Evolutionary conservation across 208 protist genomes (phyloP), one percentile per base, ranked within the genome.

Genomic region (Acanthamoeba culbertsoni): DNA sequence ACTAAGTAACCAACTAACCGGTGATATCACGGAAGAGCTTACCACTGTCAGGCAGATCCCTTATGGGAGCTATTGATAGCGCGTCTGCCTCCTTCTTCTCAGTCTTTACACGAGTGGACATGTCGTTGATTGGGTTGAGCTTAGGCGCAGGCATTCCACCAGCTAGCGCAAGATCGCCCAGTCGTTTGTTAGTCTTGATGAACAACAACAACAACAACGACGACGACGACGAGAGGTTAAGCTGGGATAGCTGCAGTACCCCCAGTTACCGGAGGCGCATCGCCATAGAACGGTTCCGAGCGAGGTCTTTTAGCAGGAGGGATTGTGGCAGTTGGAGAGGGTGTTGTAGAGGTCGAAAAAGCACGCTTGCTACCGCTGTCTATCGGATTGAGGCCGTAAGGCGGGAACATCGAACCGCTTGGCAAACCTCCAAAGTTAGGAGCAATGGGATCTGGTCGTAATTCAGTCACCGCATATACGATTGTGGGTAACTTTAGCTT

Each of bases 41-140:
- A 43, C 57, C 86, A 33, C 71, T 71, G 1, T 79, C 86, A 16
- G 53, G 63, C 12, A 71, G 40, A 57, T 86, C 65, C 37, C 55
- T 48, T 46, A 91, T 91, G 55, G 63, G 86, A 7, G 86, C 63
- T 10, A 91, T 91, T 18, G 57, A 26, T 10, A 79, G 86, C 26
- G 40, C 43, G 6, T 91, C 57, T 7, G 43, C 37, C 26, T 46
- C 42, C 43, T 91, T 57, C 28, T 91, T 91, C 35, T 91, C 45
- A 5, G 86, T 59, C 51, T 71, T 77, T 28, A 62, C 40, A 6
- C 55, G 23, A 20, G 65, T 75, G n/a, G 75, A 23, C 48, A 86
- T 59, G 23, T 86, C 75, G 33, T 45, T n/a, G 7, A 86, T 51
- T 31, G 75, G 75, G 45, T 45, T 86, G 75, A 86, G 75, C 26